Base-by-base conservation (phyloP, 305 asterid species). In the Solanum chacoense region DNA sequence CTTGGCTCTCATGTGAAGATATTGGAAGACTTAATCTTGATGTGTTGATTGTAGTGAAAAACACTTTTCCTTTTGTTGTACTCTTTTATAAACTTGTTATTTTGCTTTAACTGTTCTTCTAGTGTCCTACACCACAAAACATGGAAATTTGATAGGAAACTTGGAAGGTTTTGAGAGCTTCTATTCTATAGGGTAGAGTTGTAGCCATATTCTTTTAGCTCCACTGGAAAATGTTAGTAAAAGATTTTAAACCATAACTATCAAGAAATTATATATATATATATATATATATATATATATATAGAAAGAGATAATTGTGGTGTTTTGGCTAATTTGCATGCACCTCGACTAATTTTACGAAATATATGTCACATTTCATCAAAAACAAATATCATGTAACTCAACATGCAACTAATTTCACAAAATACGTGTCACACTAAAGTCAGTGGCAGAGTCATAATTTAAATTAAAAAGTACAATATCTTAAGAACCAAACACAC, bases 381-480 rank as follows among this genome's bases (percentile, higher is more conserved):
- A 16, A 36, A 36, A 36, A 36, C 38, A 36, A 36, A 7, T 36
- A 36, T 36, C 3, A 36, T 0, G 38, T 8, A 36, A 36, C 38
- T 36, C 3, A 36, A 36, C 38, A 36, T 36, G 38, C 38, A 36
- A 36, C 1, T 36, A 36, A 36, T 36, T 36, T 36, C 38, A 8
- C 1, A 45, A 42, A 12, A 45, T 14, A 45, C 3, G 63, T 16
- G 8, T 45, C 22, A 45, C 20, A 45, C 22, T 14, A 45, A 45
- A 45, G 22, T 14, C 8, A 14, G 0, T 4, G 20, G 2, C 3
- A 3, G 0, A 45, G 59, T 45, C 7, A 45, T 0, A 0, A 45
- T 45, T 45, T 45, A 0, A 45, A 45, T 14, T 45, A 14, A 45
- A 0, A 45, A 13, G 22, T 45, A 14, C 63, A 45, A 45, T 45